Conservation (phyloP, 2,329 filamentous ascomycete genomes). For the Ambrosiella cleistominuta region DNA sequence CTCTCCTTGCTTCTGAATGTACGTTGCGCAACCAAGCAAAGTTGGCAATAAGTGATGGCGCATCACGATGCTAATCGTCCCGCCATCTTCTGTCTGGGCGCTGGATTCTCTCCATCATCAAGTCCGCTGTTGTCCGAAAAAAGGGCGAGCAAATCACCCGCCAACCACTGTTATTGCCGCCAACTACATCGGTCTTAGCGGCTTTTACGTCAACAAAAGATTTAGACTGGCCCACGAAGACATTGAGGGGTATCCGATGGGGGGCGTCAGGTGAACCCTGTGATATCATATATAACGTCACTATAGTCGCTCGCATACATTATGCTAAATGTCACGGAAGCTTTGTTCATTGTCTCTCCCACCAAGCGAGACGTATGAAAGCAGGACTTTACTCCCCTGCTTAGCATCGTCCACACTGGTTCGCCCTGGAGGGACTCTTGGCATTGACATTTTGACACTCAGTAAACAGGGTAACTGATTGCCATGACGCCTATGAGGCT, state of each 20-base stretch:
- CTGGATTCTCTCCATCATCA: background rate
- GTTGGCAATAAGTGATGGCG: background rate
- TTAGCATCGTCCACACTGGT: background rate
- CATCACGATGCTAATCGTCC: background rate
- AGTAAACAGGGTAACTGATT: background rate
- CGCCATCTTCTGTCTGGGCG: background rate
- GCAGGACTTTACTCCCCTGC: too few relatives aligned
- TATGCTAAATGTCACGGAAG: too few relatives aligned
- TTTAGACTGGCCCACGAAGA: background rate
- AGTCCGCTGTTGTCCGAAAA: background rate
- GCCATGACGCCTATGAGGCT: background rate
- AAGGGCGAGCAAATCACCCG: background rate
- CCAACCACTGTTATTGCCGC: background rate
- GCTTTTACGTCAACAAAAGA: background rate
- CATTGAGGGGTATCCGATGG: background rate
- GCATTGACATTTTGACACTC: background rate
- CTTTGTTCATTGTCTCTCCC: too few relatives aligned
- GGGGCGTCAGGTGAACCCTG: too few relatives aligned
- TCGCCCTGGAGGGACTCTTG: background rate
- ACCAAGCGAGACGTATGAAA: too few relatives aligned
- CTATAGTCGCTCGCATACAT: too few relatives aligned
- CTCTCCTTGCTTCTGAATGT: background rate
- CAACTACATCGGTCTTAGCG: background rate
- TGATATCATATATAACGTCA: too few relatives aligned
- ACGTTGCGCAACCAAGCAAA: background rate